Evolutionary conservation across 495 filamentous ascomycete species (phyloP), one percentile per base, ranked within the genome.

Genomic region (Glutinoglossum americanum): DNA sequence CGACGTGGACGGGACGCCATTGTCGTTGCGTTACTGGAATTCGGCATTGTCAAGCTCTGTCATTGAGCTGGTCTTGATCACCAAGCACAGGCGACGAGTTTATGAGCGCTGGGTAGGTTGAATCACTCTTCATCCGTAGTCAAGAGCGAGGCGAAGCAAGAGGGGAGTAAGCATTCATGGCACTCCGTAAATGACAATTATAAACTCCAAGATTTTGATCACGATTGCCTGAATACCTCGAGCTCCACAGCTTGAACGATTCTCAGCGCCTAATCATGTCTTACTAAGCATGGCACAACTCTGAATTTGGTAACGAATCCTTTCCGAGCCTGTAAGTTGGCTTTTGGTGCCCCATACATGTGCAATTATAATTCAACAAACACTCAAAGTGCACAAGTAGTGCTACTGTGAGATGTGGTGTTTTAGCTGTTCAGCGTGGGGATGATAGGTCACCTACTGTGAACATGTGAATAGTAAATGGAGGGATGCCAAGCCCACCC

Each of bases 1-100:
- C 64, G 62, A 19, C 74, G 74, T 62, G 78, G 71, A 62, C 71
- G 69, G 58, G 70, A 58, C 45, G 74, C 70, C 65, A 78, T 77
- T 41, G 64, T 57, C 63, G 41, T 23, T n/a, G n/a, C 21, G 41
- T 45, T n/a, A 45, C 41, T 45, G 13, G 17, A 23, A 23, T 19
- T 45, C 19, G 17, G 17, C 21, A 6, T 4, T 11, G 6, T 41
- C 37, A 41, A 41, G 37, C 37, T 41, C 37, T 41, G 13, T 41
- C 37, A 41, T 41, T 17, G 37, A 41, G 37, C 37, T 41, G 37
- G 37, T 41, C 6, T 41, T 41, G 37, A 41, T 41, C 37, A 41
- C n/a, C 41, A 45, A 45, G 5, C 19, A n/a, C n/a, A 21, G 41
- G 13, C 1, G n/a, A 45, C 19, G n/a, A n/a, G 41, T 45, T n/a